Evolutionary conservation across 495 filamentous ascomycete species (phyloP).

Genomic region (Penicillium bovifimosum): DNA sequence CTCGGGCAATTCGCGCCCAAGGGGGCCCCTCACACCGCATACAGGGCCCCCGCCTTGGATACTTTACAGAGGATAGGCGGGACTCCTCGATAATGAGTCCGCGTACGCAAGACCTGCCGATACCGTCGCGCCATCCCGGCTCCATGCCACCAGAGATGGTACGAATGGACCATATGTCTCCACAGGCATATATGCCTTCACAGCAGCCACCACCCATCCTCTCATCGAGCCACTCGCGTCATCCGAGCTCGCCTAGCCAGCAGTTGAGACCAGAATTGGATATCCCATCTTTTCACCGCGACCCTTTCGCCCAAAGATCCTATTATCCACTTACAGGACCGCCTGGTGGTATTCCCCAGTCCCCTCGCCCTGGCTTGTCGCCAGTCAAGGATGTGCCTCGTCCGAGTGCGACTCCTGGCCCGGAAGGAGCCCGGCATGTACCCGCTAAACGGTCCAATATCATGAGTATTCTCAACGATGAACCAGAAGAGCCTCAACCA

Average conservation of each 20-base stretch:
- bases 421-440: conserved; percentile 39
- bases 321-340: conserved; percentile 28
- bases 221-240: conserved; percentile 36
- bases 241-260: conserved; percentile 38
- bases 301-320: conserved; percentile 31
- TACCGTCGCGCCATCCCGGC: conserved; percentile 29
- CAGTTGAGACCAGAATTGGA: conserved; percentile 33
- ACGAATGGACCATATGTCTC: conserved; percentile 34
- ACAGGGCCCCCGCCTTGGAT: conserved; percentile 39
- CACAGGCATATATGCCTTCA: conserved; percentile 31
- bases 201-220: conserved; percentile 28
- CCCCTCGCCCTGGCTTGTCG: conserved; percentile 32
- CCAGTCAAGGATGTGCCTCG: conserved; percentile 39
- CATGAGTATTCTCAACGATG: conserved; percentile 54
- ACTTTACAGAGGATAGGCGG: conserved; percentile 41
- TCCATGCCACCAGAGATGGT: conserved; percentile 29
- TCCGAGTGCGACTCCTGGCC: conserved; percentile 31
- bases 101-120: conserved; percentile 28
- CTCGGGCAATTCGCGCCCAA: conserved; percentile 29
- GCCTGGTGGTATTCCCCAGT: conserved; percentile 25
- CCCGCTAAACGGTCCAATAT: conserved; percentile 55
- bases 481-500: conserved; percentile 51
- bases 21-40: conserved; percentile 23
- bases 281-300: conserved; percentile 35
- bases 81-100: conserved; percentile 32